Conservation (phyloP, 345 rosid genomes). For the Gossypium anomalum region DNA sequence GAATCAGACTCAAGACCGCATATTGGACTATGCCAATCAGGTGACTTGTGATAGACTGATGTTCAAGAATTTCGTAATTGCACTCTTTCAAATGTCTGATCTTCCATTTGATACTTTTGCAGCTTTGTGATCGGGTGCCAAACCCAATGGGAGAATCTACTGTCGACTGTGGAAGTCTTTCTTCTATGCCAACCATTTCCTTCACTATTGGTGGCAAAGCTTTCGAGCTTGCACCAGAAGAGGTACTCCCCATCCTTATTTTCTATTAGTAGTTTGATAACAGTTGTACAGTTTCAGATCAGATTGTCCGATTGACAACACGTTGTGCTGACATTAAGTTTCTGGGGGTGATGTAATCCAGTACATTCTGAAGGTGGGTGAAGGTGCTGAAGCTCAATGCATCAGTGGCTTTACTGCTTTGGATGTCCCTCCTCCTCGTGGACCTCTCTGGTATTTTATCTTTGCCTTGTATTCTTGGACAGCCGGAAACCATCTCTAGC, state of each 20-base stretch:
- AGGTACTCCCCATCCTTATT: constrained; percentile 36
- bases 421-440: constrained; percentile 85
- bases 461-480: not conserved
- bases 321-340: not conserved
- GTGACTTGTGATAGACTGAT: constrained; percentile 33
- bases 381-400: constrained; percentile 76
- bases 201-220: constrained; percentile 70
- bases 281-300: not conserved
- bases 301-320: not conserved
- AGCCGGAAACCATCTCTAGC: not conserved
- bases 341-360: constrained; percentile 30
- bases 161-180: constrained; percentile 70
- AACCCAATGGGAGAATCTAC: constrained; percentile 82
- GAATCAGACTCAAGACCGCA: constrained; percentile 63
- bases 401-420: constrained; percentile 81
- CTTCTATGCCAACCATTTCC: constrained; percentile 80
- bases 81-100: not conserved
- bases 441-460: constrained; percentile 76
- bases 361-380: constrained; percentile 87
- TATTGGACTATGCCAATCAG: constrained; percentile 58
- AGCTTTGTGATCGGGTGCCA: constrained; percentile 90
- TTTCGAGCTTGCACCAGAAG: constrained; percentile 65
- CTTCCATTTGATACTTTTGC: constrained; percentile 10
- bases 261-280: not conserved
- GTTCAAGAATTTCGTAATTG: not conserved